phyloP scores from a whole-genome alignment of 1,284 basidiomycete genomes.

The Melanopsichium pennsylvanicum region DNA sequence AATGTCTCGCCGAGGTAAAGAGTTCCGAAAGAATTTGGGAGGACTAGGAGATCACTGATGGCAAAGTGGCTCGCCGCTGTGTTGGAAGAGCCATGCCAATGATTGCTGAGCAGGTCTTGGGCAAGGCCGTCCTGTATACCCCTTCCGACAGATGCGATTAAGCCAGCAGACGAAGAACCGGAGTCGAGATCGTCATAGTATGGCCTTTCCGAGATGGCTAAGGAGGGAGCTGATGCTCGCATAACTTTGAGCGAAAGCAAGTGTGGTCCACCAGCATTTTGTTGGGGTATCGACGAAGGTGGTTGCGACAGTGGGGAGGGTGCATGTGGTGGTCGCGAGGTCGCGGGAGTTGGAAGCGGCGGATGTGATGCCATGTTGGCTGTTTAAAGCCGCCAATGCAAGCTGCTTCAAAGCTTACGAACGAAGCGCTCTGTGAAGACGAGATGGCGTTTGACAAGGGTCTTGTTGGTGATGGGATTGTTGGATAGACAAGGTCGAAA shows the following conservation, averaged over 20 bases:
- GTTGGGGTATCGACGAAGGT: background rate
- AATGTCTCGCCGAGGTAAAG: conserved; percentile 62
- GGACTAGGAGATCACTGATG: conserved; percentile 19
- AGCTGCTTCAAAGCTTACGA: too few species aligned
- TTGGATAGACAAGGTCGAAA: background rate
- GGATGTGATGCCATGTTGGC: conserved; percentile 11
- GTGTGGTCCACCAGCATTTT: conserved; percentile 38
- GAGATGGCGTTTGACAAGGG: background rate
- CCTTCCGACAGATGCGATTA: conserved; percentile 5
- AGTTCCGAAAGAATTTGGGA: conserved; percentile 52
- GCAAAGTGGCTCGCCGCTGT: conserved; percentile 11
- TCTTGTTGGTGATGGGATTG: background rate
- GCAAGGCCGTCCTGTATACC: conserved; percentile 2
- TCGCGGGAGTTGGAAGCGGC: conserved; percentile 1
- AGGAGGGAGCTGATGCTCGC: conserved; percentile 45
- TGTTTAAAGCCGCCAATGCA: too few species aligned
- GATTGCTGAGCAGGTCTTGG: conserved; percentile 15
- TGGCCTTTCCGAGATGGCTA: conserved; percentile 32
- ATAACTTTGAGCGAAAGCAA: conserved; percentile 57
- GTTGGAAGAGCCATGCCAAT: background rate
- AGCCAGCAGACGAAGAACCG: background rate
- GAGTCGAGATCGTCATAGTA: conserved; percentile 23
- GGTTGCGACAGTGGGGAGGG: conserved; percentile 2
- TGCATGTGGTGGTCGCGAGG: background rate
- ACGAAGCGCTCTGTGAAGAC: too few species aligned